These are phyloP conservation scores for Barnettozyma sucrosica DNA, from an alignment of 805 yeast genomes.

Conservation along the genomic window DNA sequence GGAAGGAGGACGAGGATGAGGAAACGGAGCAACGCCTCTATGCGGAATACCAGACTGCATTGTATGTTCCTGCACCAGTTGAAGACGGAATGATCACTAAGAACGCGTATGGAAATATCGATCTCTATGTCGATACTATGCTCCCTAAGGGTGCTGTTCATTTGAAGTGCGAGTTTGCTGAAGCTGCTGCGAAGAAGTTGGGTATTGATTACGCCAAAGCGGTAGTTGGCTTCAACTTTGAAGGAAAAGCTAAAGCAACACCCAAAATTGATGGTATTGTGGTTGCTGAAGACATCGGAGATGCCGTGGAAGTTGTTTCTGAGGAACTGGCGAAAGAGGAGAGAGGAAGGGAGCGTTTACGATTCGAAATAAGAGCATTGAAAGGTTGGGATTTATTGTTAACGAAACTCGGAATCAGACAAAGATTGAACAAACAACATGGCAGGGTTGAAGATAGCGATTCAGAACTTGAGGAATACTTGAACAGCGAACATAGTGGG, in stretches of 20 bases:
- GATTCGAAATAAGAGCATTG: slow-evolving; percentile 44
- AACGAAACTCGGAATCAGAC: slow-evolving; percentile 37
- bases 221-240: slow-evolving; percentile 80
- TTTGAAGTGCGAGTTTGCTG: slow-evolving; percentile 47
- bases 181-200: slow-evolving; percentile 64
- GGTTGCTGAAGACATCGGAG: slow-evolving; percentile 54
- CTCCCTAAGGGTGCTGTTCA: slow-evolving; percentile 74
- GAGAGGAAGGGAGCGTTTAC: slow-evolving; percentile 33
- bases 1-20: slow-evolving; percentile 28
- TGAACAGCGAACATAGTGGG: slow-evolving; percentile 7
- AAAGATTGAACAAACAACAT: slow-evolving; percentile 40
- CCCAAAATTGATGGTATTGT: slow-evolving; percentile 75
- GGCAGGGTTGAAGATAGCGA: slow-evolving; percentile 29
- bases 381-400: slow-evolving; percentile 39
- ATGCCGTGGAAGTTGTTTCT: slow-evolving; percentile 50
- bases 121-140: slow-evolving; percentile 73
- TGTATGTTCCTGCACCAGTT: slow-evolving; percentile 56
- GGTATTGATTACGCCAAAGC: slow-evolving; percentile 83
- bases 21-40: slow-evolving; percentile 61
- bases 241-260: slow-evolving; percentile 39
- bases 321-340: slow-evolving; percentile 42
- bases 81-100: slow-evolving; percentile 63
- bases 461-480: slow-evolving; percentile 10
- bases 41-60: slow-evolving; percentile 71
- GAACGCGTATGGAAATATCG: slow-evolving; percentile 80